phyloP scores from a whole-genome alignment of 441 rosid genomes.

The Aleurites moluccanus region DNA sequence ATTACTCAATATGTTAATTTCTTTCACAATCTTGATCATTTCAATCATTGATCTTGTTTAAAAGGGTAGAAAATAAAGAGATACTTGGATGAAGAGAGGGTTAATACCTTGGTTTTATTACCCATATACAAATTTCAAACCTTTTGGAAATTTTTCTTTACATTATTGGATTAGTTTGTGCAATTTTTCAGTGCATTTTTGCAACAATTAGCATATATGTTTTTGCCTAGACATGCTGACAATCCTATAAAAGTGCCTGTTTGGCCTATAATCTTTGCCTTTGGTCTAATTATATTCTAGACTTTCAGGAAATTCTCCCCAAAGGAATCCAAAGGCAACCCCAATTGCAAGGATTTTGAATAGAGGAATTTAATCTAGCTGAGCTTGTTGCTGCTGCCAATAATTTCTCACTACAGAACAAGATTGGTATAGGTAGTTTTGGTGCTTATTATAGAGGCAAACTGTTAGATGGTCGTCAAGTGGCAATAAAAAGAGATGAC shows the following conservation, averaged over 20 bases:
- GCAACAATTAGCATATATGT: background rate
- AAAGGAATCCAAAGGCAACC: background rate
- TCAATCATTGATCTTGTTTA: constrained; percentile 7
- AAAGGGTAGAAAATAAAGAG: background rate
- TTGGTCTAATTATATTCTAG: background rate
- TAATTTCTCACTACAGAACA: constrained; percentile 57
- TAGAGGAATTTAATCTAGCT: constrained; percentile 51
- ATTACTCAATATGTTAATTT: background rate
- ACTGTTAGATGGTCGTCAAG: constrained; percentile 67
- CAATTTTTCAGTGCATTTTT: constrained; percentile 1
- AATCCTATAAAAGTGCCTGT: background rate
- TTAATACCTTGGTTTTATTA: constrained; percentile 10
- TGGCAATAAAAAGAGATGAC: constrained; percentile 74
- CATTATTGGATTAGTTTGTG: constrained; percentile 4
- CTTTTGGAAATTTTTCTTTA: constrained; percentile 8
- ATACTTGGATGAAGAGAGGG: background rate
- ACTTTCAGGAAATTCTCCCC: background rate
- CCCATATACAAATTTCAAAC: background rate
- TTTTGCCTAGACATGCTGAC: background rate
- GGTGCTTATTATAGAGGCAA: constrained; percentile 69
- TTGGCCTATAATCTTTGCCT: constrained; percentile 3
- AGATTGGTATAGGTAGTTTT: constrained; percentile 70
- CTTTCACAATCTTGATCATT: background rate
- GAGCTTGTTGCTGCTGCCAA: constrained; percentile 76
- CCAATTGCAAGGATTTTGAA: background rate